These are phyloP conservation scores for Lentinus brumalis DNA, from an alignment of 768 basidiomycete species.

Conservation along the genomic window DNA sequence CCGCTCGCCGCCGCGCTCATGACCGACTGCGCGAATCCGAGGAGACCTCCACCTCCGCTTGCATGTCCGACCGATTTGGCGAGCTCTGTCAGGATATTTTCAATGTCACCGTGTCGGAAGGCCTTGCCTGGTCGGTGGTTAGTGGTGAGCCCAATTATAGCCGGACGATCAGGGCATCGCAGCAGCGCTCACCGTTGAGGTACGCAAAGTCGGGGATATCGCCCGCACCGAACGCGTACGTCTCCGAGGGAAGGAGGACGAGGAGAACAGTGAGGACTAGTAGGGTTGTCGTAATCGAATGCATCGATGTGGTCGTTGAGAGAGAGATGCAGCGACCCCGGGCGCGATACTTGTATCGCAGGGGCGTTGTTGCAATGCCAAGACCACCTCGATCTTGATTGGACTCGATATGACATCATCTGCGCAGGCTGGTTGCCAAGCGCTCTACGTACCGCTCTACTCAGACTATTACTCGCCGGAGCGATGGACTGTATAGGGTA, in stretches of 20 bases:
- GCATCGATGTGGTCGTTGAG: slow-evolving; percentile 21
- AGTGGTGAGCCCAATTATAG: slow-evolving; percentile 4
- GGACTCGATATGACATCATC: slow-evolving; percentile 20
- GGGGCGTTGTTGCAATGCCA: slow-evolving; percentile 10
- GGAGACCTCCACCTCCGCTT: slow-evolving; percentile 46
- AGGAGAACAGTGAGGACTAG: slow-evolving; percentile 30
- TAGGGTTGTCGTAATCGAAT: slow-evolving; percentile 22
- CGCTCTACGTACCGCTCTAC: neutral
- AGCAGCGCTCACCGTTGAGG: slow-evolving; percentile 49
- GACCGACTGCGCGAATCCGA: slow-evolving; percentile 53
- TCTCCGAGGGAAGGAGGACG: slow-evolving; percentile 45
- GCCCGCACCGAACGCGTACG: slow-evolving; percentile 61
- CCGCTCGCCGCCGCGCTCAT: slow-evolving; percentile 48
- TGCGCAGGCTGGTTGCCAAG: no score
- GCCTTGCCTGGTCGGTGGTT: slow-evolving; percentile 53
- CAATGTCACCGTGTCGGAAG: slow-evolving; percentile 77
- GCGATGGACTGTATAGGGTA: neutral
- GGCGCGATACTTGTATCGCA: neutral
- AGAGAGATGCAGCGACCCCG: neutral
- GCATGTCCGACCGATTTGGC: slow-evolving; percentile 55
- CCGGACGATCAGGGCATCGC: neutral
- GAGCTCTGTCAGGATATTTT: slow-evolving; percentile 62
- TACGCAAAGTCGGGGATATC: slow-evolving; percentile 75
- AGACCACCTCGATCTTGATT: slow-evolving; percentile 7
- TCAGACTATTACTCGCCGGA: neutral